These are phyloP conservation scores for Pyrenula aspistea DNA, from an alignment of 495 filamentous ascomycete genomes.

Conservation along the genomic window DNA sequence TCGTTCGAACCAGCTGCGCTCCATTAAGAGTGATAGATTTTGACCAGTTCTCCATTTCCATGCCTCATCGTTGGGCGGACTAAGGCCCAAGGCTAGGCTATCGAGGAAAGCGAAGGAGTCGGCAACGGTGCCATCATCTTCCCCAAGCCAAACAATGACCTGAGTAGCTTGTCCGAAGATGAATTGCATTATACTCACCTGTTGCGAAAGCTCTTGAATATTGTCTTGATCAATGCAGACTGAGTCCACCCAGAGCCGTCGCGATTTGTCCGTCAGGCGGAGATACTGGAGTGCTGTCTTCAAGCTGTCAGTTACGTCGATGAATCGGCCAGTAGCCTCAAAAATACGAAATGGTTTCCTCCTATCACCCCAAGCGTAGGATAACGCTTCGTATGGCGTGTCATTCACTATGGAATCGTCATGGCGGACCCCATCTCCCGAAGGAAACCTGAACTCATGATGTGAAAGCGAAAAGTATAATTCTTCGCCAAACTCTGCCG, in stretches of 20 bases:
- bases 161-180: neutral
- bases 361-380: neutral
- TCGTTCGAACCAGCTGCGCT: neutral
- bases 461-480: neutral
- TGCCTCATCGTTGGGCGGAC: no score
- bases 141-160: neutral
- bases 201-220: neutral
- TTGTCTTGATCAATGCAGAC: neutral
- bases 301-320: neutral
- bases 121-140: neutral
- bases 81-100: no score
- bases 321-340: neutral
- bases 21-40: neutral
- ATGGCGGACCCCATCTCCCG: neutral
- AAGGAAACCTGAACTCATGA: neutral
- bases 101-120: neutral
- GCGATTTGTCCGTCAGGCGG: neutral
- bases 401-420: neutral
- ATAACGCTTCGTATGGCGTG: neutral
- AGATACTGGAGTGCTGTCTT: neutral
- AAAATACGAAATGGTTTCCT: neutral
- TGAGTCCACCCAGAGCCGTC: neutral
- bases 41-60: neutral
- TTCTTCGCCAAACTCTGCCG: neutral
- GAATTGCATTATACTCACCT: neutral